phyloP scores from a whole-genome alignment of 768 basidiomycete species.

The Suillus paluster region DNA sequence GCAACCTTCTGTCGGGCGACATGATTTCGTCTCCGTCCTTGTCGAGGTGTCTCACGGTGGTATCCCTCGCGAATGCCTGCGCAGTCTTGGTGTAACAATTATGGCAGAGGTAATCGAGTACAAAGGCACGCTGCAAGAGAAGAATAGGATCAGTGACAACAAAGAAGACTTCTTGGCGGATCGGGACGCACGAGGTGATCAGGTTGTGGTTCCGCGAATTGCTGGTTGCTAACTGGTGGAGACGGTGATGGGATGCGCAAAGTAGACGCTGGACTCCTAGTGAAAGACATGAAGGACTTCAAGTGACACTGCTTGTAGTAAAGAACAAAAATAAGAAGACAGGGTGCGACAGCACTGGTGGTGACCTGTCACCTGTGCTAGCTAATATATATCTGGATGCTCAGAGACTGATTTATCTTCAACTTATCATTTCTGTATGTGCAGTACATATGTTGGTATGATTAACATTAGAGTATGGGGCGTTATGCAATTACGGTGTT shows the following conservation, averaged over 20 bases:
- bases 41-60: conserved; percentile 63
- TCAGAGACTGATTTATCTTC: neutral
- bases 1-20: conserved; percentile 25
- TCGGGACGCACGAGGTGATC: conserved; percentile 47
- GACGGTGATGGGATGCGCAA: neutral
- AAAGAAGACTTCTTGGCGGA: conserved; percentile 1
- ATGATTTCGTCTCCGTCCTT: conserved; percentile 72
- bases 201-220: conserved; percentile 40
- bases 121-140: conserved; percentile 59
- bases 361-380: too few species aligned
- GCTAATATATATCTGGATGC: too few species aligned
- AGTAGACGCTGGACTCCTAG: neutral
- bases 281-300: neutral
- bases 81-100: conserved; percentile 75
- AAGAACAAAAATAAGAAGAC: neutral
- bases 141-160: neutral
- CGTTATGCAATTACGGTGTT: neutral
- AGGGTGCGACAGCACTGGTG: too few species aligned
- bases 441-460: conserved; percentile 8
- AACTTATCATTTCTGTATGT: neutral
- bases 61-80: conserved; percentile 66
- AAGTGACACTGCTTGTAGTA: neutral
- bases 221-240: conserved; percentile 20
- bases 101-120: conserved; percentile 80
- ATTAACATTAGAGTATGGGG: neutral